Conservation (phyloP, 1,284 basidiomycete genomes). For the Vanrija pseudolonga region DNA sequence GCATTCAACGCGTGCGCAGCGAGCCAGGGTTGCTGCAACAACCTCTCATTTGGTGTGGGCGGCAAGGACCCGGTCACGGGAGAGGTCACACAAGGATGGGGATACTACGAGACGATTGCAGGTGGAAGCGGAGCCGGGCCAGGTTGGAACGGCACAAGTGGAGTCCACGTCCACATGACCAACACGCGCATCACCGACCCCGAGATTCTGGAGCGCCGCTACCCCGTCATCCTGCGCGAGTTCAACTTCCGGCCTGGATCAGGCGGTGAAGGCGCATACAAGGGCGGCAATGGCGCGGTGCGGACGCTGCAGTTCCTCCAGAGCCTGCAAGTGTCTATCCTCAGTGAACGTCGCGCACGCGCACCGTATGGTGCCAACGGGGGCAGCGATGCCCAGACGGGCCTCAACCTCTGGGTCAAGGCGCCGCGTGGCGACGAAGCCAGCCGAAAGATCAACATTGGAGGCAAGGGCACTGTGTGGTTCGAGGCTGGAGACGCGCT, state of each 20-base stretch:
- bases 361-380: slow-evolving; percentile 34
- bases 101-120: slow-evolving; percentile 54
- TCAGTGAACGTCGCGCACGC: slow-evolving; percentile 29
- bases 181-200: slow-evolving; percentile 86
- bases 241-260: slow-evolving; percentile 76
- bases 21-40: slow-evolving; percentile 74
- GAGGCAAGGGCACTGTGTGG: slow-evolving; percentile 16
- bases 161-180: slow-evolving; percentile 75
- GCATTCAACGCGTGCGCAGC: slow-evolving; percentile 91
- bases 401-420: slow-evolving; percentile 32
- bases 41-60: slow-evolving; percentile 69
- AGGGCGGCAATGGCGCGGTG: slow-evolving; percentile 82
- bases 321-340: slow-evolving; percentile 77
- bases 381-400: slow-evolving; percentile 24
- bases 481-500: slow-evolving; percentile 30
- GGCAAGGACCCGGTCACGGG: slow-evolving; percentile 72
- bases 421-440: slow-evolving; percentile 60
- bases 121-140: slow-evolving; percentile 91
- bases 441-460: background rate
- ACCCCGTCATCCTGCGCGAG: slow-evolving; percentile 76
- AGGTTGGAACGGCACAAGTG: slow-evolving; percentile 66
- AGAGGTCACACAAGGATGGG: slow-evolving; percentile 74
- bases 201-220: slow-evolving; percentile 54
- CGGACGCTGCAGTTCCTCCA: slow-evolving; percentile 85
- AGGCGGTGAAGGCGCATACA: slow-evolving; percentile 72